Evolutionary conservation across 345 rosid species (phyloP), one percentile per base, ranked within the genome.

Genomic region (Pugionium dolabratum): DNA sequence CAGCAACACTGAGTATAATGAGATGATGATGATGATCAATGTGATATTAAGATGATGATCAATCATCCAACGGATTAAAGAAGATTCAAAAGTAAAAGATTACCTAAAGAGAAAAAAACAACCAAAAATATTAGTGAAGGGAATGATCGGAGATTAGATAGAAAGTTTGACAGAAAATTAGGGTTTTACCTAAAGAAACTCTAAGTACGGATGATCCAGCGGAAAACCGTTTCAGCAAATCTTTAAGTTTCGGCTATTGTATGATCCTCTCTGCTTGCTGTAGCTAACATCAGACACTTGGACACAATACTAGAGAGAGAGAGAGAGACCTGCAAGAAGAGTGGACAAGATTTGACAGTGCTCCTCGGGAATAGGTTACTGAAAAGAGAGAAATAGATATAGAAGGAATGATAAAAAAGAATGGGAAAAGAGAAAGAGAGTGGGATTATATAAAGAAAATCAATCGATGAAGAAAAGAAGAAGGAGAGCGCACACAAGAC

Each of bases 401-500:
- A 75, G 58, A 61, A 27, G 47, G 60, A 69, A 55, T 62, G 60
- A 48, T 61, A 67, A 72, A 37, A 5, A 34, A 61, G 78, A 78
- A 70, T 79, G 81, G 75, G 67, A 64, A 78, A 72, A 64, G 76
- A 78, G 76, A 82, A 78, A 78, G 67, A 74, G 71, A 74, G 69
- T 76, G 79, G 76, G 85, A 82, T 76, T 83, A 82, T 72, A 83
- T 82, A 80, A 81, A 84, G 76, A 79, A 73, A 50, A 43, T 62
- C 60, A 62, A 65, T 57, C 55, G 60, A 77, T 29, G 57, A 69
- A 67, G 58, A 55, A 31, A 40, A 70, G 41, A 41, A 67, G 39
- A 50, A 28, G 67, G 46, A 70, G 63, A 59, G 34, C 44, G 58
- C 49, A 64, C 66, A 68, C 69, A 76, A 76, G 73, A 56, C 59